phyloP scores from a whole-genome alignment of 176 grass and related monocot genomes.

The Zea mays region DNA sequence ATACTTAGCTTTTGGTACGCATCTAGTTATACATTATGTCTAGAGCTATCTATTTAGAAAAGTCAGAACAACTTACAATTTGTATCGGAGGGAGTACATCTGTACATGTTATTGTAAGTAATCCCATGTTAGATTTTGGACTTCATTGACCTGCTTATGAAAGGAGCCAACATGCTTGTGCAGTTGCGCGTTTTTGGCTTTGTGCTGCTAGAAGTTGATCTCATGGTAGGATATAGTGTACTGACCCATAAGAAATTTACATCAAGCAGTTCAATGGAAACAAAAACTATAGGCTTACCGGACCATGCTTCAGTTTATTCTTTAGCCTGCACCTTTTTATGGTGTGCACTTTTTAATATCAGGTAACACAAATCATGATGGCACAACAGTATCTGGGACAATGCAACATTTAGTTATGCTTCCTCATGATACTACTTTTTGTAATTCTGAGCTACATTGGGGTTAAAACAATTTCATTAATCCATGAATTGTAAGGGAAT shows the following conservation, averaged over 20 bases:
- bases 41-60: too few relatives aligned
- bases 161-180: not conserved
- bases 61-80: too few relatives aligned
- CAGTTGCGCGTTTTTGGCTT: not conserved
- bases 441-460: not conserved
- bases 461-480: too few relatives aligned
- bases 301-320: not conserved
- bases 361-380: not conserved
- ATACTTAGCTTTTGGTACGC: too few relatives aligned
- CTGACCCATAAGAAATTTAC: conserved; percentile 18
- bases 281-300: not conserved
- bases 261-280: not conserved
- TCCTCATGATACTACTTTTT: conserved; percentile 2
- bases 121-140: conserved; percentile 1
- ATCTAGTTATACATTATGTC: too few relatives aligned
- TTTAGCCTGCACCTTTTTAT: not conserved
- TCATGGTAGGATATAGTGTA: not conserved
- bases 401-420: not conserved
- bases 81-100: too few relatives aligned
- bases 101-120: conserved; percentile 21
- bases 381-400: not conserved
- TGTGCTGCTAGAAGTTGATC: too few relatives aligned
- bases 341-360: not conserved
- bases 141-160: not conserved
- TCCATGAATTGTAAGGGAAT: not conserved